Evolutionary conservation across 257 asterid species (phyloP), one percentile per base, ranked within the genome.

Genomic region (Asclepias syriaca): DNA sequence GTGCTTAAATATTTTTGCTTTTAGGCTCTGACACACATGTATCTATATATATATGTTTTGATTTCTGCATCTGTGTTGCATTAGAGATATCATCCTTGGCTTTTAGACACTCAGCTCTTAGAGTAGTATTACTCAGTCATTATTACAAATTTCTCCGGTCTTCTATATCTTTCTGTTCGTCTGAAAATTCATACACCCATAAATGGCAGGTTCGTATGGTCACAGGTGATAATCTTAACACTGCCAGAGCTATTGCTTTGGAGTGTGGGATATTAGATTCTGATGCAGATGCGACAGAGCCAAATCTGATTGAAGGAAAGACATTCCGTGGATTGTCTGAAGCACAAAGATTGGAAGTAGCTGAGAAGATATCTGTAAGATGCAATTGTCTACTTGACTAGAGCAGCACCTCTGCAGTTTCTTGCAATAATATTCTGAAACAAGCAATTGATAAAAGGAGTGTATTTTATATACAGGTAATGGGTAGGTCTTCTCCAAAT

Each of bases 401-500:
- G 56, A 40, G 40, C 37, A 22, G 32, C 53, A 58, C 2, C 22
- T 29, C n/a, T 54, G 21, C 46, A 18, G 57, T 11, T 57, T 0
- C 59, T 5, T 65, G 1, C 45, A 45, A 21, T 32, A 50, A 39
- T 53, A 14, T n/a, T 54, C 13, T 49, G 8, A 51, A 12, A 19
- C 54, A 18, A 63, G 29, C 9, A 16, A 15, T 15, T 69, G 39
- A 75, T 45, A 22, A n/a, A 1, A 27, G 15, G 15, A n/a, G 24
- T 55, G 16, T 32, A 8, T 24, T 68, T 50, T 0, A 24, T 32
- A 55, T 40, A 51, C 75, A 94, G 99, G 99, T 94, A 60, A 94
- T 94, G 99, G 99, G 99, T 69, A 89, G 99, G 81, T 94, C 99
- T 43, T 89, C 99, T 18, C 99, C 99, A 34, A 91, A 86, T 79